Base-by-base conservation (phyloP, 176 grass and related monocot species). In the Cenchrus americanus region DNA sequence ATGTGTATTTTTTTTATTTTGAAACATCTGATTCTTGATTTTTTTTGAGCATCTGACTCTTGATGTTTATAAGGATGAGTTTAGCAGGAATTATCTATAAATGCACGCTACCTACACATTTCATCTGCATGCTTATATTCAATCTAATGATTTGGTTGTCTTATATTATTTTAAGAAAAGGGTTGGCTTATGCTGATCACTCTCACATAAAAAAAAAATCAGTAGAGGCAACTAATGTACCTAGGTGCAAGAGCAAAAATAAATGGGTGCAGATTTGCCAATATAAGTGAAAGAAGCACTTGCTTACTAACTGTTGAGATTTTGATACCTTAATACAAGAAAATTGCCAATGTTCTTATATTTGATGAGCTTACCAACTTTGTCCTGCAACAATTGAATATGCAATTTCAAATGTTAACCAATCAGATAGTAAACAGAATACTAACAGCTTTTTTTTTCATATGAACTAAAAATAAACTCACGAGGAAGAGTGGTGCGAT, bases 401-500 rank as follows among this genome's bases (percentile, higher is more conserved):
- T 73, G 58, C 26, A 22, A 10, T 71, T 77, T 89, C 85, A 94
- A 87, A 81, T 54, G 27, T 72, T 71, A 43, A 58, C 41, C 61
- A 73, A 86, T 72, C 23, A 34, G 48, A 78, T 43, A 43, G 22
- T 30, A 14, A 82, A 65, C 49, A 48, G 9, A 79, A 17, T 51
- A 64, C 73, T 80, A 73, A 26, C 23, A 73, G 14, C 24, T 27
- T 41, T 22, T 14, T 14, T 32, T 14, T 32, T 5, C 10, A 27
- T 7, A 50, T 46, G 70, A 66, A 37, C 22, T 58, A 75, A 67
- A 43, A 79, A 30, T 34, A 81, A 92, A 94, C 92, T 89, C 79
- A 94, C 92, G 8, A 98, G 87, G 80, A 98, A 98, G 58, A 83
- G 69, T 1, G 96, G 96, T 17, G 96, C 93, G 23, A 98, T 94